Percentiles rank a stretch among this genome's conserved stretches.
Conservation (phyloP, 2,329 filamentous ascomycete genomes). For the Alternaria gaisen region DNA sequence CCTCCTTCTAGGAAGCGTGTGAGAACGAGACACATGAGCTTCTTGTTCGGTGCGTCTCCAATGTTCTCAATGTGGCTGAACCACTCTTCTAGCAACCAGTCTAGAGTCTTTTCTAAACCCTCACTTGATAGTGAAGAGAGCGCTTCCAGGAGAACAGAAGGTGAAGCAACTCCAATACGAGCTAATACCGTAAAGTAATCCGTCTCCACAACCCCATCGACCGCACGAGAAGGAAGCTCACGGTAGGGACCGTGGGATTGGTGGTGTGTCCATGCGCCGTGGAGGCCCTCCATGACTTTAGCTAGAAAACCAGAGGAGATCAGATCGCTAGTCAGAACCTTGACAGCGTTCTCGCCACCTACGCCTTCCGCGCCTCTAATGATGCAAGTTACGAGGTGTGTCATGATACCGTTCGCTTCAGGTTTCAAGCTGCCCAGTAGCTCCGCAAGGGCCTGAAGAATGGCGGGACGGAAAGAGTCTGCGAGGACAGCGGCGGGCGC, state of each 20-base stretch:
- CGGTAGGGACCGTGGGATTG: constrained; percentile 79
- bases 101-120: constrained; percentile 45
- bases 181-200: constrained; percentile 87
- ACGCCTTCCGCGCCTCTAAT: constrained; percentile 62
- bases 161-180: constrained; percentile 77
- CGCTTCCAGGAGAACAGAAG: constrained; percentile 69
- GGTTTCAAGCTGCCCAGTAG: constrained; percentile 58
- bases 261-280: constrained; percentile 62
- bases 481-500: constrained; percentile 58
- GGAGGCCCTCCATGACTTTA: constrained; percentile 58
- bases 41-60: constrained; percentile 70
- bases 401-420: constrained; percentile 58
- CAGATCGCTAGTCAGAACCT: constrained; percentile 62
- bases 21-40: constrained; percentile 76
- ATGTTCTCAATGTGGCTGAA: constrained; percentile 75
- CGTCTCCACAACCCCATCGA: constrained; percentile 79
- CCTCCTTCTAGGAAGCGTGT: constrained; percentile 75
- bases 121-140: constrained; percentile 51
- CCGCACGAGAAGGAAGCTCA: constrained; percentile 69
- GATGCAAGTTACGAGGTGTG: constrained; percentile 57
- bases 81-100: constrained; percentile 66
- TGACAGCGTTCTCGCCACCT: constrained; percentile 61
- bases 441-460: constrained; percentile 53
- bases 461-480: constrained; percentile 50
- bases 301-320: constrained; percentile 68